These are phyloP conservation scores for Wickerhamomyces tratensis DNA, from an alignment of 805 yeast genomes.

Conservation along the genomic window DNA sequence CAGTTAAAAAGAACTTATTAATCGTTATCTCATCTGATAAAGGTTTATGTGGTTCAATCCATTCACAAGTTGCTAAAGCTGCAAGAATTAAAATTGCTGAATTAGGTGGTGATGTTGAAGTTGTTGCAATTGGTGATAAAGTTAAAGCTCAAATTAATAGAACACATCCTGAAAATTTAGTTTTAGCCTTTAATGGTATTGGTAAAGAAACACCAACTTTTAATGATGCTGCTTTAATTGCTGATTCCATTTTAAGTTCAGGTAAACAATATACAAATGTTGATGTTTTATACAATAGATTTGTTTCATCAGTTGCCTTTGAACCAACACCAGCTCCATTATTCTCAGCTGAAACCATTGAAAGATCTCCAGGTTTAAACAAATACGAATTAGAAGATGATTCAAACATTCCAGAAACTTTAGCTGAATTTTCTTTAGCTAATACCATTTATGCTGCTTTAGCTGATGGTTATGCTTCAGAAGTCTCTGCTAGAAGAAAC, in stretches of 20 bases:
- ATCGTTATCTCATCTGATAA: slow-evolving; percentile 92
- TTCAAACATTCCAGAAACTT: slow-evolving; percentile 56
- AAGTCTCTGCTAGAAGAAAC: slow-evolving; percentile 96
- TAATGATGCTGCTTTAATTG: slow-evolving; percentile 78
- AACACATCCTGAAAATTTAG: slow-evolving; percentile 61
- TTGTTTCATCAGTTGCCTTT: slow-evolving; percentile 79
- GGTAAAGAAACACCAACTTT: slow-evolving; percentile 98
- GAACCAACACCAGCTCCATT: slow-evolving; percentile 70
- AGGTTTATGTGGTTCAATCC: slow-evolving; percentile 98
- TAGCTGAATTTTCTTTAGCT: slow-evolving; percentile 83
- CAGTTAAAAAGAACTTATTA: slow-evolving; percentile 56
- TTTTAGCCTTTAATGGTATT: slow-evolving; percentile 76
- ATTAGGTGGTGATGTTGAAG: slow-evolving; percentile 52
- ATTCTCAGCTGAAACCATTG: slow-evolving; percentile 62
- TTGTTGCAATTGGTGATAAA: slow-evolving; percentile 92
- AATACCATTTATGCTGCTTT: slow-evolving; percentile 84
- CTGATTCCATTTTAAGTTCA: slow-evolving; percentile 69
- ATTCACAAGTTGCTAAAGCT: slow-evolving; percentile 86
- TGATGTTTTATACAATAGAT: slow-evolving; percentile 81
- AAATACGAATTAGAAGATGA: slow-evolving; percentile 73
- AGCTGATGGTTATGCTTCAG: slow-evolving; percentile 98
- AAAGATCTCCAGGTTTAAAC: slow-evolving; percentile 75
- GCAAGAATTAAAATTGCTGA: slow-evolving; percentile 61
- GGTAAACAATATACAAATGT: slow-evolving; percentile 56
- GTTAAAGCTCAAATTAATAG: slow-evolving; percentile 81